Evolutionary conservation across 208 protist genomes (phyloP).

Genomic region (Leptomonas pyrrhocoris): DNA sequence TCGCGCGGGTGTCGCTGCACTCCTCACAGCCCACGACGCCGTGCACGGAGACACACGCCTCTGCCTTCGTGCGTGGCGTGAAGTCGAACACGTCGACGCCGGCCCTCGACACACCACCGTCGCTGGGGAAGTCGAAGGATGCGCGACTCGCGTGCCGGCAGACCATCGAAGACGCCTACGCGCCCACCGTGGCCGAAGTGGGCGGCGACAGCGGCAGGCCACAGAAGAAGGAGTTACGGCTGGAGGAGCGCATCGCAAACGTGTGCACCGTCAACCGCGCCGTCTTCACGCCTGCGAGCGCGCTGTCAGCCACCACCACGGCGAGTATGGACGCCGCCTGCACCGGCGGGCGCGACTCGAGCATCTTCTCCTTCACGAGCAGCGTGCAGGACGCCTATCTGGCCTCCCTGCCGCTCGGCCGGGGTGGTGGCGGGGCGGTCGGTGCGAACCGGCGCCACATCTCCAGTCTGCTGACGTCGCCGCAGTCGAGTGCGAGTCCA

Average conservation of each 20-base stretch:
- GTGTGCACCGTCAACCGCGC: neutral
- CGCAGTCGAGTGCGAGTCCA: neutral
- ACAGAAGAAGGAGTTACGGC: slow-evolving; percentile 31
- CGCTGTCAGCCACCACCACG: slow-evolving; percentile 21
- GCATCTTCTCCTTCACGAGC: slow-evolving; percentile 35
- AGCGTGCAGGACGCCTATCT: slow-evolving; percentile 24
- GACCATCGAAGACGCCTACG: slow-evolving; percentile 20
- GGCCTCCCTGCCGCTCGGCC: neutral
- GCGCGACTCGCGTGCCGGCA: slow-evolving; percentile 30
- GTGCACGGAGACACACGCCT: neutral
- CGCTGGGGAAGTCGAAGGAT: slow-evolving; percentile 17
- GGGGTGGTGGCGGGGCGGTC: neutral
- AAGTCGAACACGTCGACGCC: slow-evolving; percentile 5
- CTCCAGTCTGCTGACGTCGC: neutral
- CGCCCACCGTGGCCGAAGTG: slow-evolving; percentile 4
- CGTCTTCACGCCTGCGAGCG: slow-evolving; percentile 11
- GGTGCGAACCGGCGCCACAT: neutral
- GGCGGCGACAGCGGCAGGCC: slow-evolving; percentile 10
- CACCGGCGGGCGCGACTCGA: slow-evolving; percentile 30
- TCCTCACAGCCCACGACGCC: slow-evolving; percentile 17
- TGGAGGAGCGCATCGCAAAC: slow-evolving; percentile 13
- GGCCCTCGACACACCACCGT: slow-evolving; percentile 17
- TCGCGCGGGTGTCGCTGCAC: slow-evolving; percentile 4
- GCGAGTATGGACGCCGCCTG: slow-evolving; percentile 21
- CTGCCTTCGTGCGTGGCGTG: neutral